Percentiles rank a stretch among this genome's conserved stretches.
Conservation (phyloP, 352 stramenopile genomes). For the Phytophthora colocasiae region DNA sequence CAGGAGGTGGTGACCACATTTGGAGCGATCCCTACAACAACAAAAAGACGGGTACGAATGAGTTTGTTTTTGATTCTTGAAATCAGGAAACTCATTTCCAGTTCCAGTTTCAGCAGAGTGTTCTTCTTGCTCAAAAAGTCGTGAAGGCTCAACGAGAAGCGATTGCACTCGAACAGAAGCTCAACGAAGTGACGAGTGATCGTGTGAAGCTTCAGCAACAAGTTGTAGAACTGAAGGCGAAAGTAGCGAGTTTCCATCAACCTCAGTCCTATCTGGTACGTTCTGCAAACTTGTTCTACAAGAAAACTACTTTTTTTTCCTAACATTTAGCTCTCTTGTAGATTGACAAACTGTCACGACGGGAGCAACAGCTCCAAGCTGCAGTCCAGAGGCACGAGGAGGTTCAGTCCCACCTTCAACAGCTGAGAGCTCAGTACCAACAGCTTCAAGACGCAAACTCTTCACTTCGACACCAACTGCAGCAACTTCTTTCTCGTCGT, state of each 20-base stretch:
- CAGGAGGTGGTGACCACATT: conserved; percentile 68
- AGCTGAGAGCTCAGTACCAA: conserved; percentile 56
- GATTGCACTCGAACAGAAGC: conserved; percentile 48
- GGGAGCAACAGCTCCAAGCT: conserved; percentile 55
- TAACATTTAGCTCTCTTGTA: conserved; percentile 18
- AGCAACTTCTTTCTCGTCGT: conserved; percentile 66
- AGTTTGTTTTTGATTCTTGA: not conserved
- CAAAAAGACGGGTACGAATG: conserved; percentile 60
- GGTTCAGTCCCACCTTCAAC: conserved; percentile 44
- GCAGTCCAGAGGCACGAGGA: conserved; percentile 32
- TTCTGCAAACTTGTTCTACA: not conserved
- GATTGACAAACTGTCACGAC: conserved; percentile 68
- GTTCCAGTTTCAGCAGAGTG: conserved; percentile 76
- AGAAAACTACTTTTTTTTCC: too few species aligned
- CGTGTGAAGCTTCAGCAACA: conserved; percentile 37
- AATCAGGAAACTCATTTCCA: not conserved
- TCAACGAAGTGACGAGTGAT: conserved; percentile 43
- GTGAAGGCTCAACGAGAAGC: conserved; percentile 70
- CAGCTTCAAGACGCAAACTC: conserved; percentile 47
- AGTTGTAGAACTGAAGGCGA: conserved; percentile 40
- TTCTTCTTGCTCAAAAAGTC: conserved; percentile 69
- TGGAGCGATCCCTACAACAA: conserved; percentile 66
- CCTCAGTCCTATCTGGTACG: conserved; percentile 78
- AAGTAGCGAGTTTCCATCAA: conserved; percentile 66
- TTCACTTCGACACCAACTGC: conserved; percentile 66